Base-by-base conservation (phyloP, 106 monocot genomes). In the Amphibolis antarctica region DNA sequence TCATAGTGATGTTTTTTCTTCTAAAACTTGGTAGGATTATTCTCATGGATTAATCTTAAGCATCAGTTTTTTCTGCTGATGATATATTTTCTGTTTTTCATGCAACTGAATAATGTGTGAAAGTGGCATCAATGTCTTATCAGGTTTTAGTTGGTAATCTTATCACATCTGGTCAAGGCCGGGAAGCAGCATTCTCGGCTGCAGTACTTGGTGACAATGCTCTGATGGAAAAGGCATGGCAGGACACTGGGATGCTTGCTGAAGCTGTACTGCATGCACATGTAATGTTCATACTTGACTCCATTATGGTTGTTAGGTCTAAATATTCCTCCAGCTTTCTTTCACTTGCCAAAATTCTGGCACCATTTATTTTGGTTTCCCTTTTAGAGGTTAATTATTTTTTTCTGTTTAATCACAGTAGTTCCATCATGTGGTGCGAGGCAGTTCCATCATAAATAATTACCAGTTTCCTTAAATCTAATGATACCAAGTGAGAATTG, bases 201-300 rank as follows among this genome's bases (percentile, higher is more conserved):
- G 96, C 96, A 61, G 71, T 96, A 67, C 78, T 96, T 43, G 96
- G 96, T 65, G 96, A 96, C 69, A 96, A 96, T 63, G 80, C 90
- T 12, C 47, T 96, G 42, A 96, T 96, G 96, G 96, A 87, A 82
- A 96, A 96, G 71, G 96, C 96, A 62, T 96, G 96, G 96, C 96
- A 90, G 65, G 96, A 96, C 47, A 96, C 96, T 60, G 96, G 96
- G 50, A 96, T 90, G 96, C 84, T 96, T 42, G 90, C 84, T 15
- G 96, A 96, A 74, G 90, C 96, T 28, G 96, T 96, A 42, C 82
- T 96, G 20, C 96, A 96, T 86, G 90, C 96, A 70, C 86, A 96
- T 67, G 96, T 96, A 85, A 81, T 78, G 66, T 30, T 44, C 23
- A 24, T 66, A 18, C n/a, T 59, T 60, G 19, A 44, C 4, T 44